Evolutionary conservation across 192 early-diverging fungal species (phyloP), one percentile per base, ranked within the genome.

Genomic region (Kickxella alabastrina): DNA sequence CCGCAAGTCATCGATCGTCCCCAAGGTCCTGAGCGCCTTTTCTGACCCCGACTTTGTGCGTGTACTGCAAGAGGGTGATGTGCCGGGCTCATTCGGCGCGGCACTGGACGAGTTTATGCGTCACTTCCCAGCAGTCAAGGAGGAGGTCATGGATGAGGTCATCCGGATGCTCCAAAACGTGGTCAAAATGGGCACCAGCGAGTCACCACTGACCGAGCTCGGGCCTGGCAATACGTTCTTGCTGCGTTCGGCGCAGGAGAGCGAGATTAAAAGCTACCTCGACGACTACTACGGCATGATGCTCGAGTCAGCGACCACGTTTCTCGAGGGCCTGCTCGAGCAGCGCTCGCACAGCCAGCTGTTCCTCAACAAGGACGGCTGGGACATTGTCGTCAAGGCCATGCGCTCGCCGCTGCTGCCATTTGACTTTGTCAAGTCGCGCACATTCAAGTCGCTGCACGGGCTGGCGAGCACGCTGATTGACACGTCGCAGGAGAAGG

Each of bases 71-170:
- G 93, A 93, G 28, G 83, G 82, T 15, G 93, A 97, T 35, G 81
- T 90, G 21, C 88, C 92, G 1, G 82, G 87, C n/a, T 66, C 82
- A 3, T 73, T 96, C 25, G 97, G 94, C 24, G 83, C 81, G 22
- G 79, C 85, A 0, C 82, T 99, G 66, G 97, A 99, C 57, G 97
- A 99, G 62, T 80, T 99, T 18, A 87, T 97, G 56, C 85, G 97
- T 13, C 97, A 99, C 68, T 94, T 97, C 52, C 93, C 97, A 4
- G 62, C 75, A 1, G 71, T 96, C 28, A 91, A 91, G 63, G 79
- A 80, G 0, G 60, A 62, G n/a, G 79, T 92, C 25, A 82, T 95
- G 68, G 57, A 72, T 5, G 75, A 85, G 31, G 77, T 97, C 24
- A 76, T 85, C 4, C 43, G 49, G 14, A 85, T 91, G 78, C 72